Evolutionary conservation across 129 eudicot genomes (phyloP).

Genomic region (Erigeron canadensis): DNA sequence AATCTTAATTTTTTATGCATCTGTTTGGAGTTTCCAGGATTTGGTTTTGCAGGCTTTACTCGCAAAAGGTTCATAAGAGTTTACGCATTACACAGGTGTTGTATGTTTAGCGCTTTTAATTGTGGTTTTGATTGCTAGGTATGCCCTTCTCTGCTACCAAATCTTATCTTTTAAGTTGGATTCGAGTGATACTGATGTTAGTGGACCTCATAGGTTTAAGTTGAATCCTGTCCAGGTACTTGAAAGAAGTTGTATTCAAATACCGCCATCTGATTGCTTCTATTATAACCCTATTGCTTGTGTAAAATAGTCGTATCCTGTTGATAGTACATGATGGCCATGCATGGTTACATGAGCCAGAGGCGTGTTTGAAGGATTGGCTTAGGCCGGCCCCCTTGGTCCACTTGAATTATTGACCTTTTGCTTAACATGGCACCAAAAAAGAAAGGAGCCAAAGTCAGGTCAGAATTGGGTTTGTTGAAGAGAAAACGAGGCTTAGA

Average conservation of each 20-base stretch:
- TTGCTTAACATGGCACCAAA: too few species aligned
- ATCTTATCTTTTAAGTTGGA: slow-evolving; percentile 5
- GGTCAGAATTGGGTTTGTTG: too few species aligned
- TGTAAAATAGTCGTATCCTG: neutral
- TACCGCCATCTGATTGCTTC: neutral
- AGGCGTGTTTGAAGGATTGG: neutral
- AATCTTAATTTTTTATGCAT: slow-evolving; percentile 7
- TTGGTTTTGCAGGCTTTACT: slow-evolving; percentile 19
- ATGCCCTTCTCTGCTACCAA: slow-evolving; percentile 1
- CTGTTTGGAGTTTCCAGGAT: slow-evolving; percentile 1
- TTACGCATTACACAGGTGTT: slow-evolving; percentile 10
- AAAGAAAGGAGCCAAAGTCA: too few species aligned
- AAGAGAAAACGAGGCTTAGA: neutral
- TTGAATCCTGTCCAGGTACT: slow-evolving; percentile 19
- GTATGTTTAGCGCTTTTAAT: neutral
- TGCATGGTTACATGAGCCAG: neutral
- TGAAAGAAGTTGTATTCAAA: neutral
- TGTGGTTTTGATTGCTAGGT: slow-evolving; percentile 15
- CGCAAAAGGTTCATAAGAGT: neutral
- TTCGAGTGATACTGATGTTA: neutral
- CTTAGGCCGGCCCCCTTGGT: neutral
- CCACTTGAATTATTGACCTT: neutral
- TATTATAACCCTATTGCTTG: neutral
- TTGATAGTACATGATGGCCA: neutral
- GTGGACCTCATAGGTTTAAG: neutral